Conservation (phyloP, 176 grass and related monocot genomes). For the Puccinellia tenuiflora region DNA sequence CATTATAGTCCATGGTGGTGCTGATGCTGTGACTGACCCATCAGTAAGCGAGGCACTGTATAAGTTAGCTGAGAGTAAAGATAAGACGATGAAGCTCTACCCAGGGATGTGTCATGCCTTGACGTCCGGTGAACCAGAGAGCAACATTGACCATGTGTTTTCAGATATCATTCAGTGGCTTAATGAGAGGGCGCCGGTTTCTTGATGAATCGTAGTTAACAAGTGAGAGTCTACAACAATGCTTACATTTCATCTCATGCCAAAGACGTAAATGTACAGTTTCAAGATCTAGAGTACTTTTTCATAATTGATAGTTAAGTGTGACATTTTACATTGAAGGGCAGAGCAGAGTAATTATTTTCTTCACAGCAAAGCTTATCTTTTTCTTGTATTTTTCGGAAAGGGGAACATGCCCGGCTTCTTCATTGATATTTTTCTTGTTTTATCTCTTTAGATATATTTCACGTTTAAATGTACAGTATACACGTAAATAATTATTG, state of each 20-base stretch:
- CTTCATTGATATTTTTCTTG: too few relatives aligned
- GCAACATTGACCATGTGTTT: constrained; percentile 51
- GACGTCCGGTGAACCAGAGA: constrained; percentile 41
- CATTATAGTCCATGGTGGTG: constrained; percentile 56
- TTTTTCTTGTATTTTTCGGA: too few relatives aligned
- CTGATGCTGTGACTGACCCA: constrained; percentile 46
- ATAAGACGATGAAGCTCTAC: constrained; percentile 47
- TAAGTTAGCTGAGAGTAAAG: constrained; percentile 31
- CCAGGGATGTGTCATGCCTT: constrained; percentile 67
- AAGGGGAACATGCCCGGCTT: too few relatives aligned
- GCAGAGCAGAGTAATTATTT: not conserved
- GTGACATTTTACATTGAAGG: not conserved
- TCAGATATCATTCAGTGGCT: constrained; percentile 56
- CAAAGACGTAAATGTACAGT: not conserved
- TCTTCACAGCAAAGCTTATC: not conserved
- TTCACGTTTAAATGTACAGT: not conserved
- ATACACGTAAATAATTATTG: not conserved
- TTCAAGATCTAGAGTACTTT: not conserved
- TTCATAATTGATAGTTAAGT: not conserved
- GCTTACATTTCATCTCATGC: too few relatives aligned
- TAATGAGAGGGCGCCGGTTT: constrained; percentile 25
- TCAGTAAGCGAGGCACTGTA: constrained; percentile 40
- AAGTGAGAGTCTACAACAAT: not conserved
- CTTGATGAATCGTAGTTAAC: not conserved
- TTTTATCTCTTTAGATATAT: not conserved